These are phyloP conservation scores for Tuber umbilicatum DNA, from an alignment of 495 filamentous ascomycete species.

Conservation along the genomic window DNA sequence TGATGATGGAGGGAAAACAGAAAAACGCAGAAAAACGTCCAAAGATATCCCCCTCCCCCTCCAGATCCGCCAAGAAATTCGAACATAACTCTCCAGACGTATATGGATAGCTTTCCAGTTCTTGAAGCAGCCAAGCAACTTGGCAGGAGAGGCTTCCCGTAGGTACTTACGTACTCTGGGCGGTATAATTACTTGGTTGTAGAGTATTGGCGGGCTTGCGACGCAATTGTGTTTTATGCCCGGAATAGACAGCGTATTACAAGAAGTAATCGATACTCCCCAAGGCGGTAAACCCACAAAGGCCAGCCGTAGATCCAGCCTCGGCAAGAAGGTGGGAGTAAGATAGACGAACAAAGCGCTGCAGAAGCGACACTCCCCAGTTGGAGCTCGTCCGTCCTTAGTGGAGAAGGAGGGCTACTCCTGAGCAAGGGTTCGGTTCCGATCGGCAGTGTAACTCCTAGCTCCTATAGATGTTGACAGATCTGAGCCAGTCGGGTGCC, in stretches of 20 bases:
- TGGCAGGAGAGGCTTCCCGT: not conserved
- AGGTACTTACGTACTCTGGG: not conserved
- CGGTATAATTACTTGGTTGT: not conserved
- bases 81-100: not conserved
- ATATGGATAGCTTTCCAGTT: not conserved
- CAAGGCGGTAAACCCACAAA: not conserved
- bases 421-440: not conserved
- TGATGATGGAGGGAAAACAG: not conserved
- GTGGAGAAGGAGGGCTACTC: not conserved
- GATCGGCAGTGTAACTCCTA: not conserved
- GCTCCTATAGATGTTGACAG: not conserved
- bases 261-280: not conserved
- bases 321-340: not conserved
- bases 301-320: not conserved
- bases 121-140: constrained; percentile 4
- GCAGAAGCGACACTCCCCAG: not conserved
- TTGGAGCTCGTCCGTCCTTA: not conserved
- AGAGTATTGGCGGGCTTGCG: not conserved
- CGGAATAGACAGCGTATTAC: not conserved
- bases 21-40: constrained; percentile 3
- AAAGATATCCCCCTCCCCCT: not conserved
- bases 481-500: not conserved
- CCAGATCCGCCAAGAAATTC: not conserved
- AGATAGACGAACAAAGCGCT: not conserved
- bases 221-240: not conserved